Conservation (phyloP, 2,329 filamentous ascomycete species). For the Diplodia scrobiculata region DNA sequence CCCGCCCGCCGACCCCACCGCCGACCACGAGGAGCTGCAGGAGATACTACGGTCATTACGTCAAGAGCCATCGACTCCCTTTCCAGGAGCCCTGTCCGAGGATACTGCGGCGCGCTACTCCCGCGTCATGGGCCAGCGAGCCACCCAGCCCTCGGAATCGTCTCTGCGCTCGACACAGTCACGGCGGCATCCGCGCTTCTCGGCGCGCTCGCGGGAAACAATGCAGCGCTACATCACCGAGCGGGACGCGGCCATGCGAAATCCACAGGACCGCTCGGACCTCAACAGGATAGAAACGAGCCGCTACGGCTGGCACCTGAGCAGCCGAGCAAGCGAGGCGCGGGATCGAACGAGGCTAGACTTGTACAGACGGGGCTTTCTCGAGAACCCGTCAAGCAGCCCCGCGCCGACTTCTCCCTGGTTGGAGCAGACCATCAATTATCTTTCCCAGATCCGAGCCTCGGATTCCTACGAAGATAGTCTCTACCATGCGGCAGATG, state of each 20-base stretch:
- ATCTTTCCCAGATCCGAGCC: conserved; percentile 61
- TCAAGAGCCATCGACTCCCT: conserved; percentile 43
- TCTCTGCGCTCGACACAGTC: conserved; percentile 47
- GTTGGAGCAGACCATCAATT: conserved; percentile 63
- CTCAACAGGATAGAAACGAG: conserved; percentile 26
- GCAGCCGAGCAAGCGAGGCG: conserved; percentile 23
- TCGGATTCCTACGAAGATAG: conserved; percentile 59
- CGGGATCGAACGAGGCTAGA: conserved; percentile 32
- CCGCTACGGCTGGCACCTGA: conserved; percentile 18
- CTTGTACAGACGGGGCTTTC: conserved; percentile 38
- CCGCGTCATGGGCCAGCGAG: conserved; percentile 34
- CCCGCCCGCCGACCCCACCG: conserved; percentile 47
- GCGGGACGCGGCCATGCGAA: conserved; percentile 39
- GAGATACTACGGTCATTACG: conserved; percentile 47
- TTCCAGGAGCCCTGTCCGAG: conserved; percentile 43
- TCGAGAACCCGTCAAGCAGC: conserved; percentile 35
- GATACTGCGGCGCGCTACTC: conserved; percentile 38
- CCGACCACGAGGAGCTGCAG: conserved; percentile 45
- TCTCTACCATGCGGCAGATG: conserved; percentile 55
- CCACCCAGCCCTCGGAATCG: conserved; percentile 38
- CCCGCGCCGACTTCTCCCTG: conserved; percentile 40
- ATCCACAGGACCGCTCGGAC: conserved; percentile 32
- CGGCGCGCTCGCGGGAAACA: conserved; percentile 42
- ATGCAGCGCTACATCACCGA: conserved; percentile 48
- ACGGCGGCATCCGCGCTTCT: conserved; percentile 46